Evolutionary conservation across 176 grass and related monocot species (phyloP).

Genomic region (Tuctoria greenei): DNA sequence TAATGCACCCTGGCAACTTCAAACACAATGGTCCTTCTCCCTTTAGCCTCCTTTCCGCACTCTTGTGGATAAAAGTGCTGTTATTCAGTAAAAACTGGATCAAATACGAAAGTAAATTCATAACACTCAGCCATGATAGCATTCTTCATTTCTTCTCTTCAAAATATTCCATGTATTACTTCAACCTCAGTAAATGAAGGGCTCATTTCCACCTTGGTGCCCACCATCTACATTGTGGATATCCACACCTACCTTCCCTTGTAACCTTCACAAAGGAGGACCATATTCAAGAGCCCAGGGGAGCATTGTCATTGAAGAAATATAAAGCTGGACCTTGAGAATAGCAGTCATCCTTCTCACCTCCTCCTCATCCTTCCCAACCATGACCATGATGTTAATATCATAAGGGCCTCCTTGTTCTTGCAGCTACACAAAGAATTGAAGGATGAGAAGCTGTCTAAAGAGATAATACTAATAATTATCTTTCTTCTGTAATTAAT

Average conservation of each 20-base stretch:
- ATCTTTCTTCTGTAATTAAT: conserved; percentile 14
- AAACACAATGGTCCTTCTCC: neutral
- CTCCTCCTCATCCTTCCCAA: neutral
- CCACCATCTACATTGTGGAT: neutral
- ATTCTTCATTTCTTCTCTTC: neutral
- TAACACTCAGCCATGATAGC: neutral
- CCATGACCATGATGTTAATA: conserved; percentile 20
- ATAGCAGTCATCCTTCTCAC: neutral
- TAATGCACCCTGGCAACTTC: neutral
- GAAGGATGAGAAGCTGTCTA: neutral
- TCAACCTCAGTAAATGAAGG: neutral
- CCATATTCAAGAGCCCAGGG: neutral
- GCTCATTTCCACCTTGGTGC: conserved; percentile 1
- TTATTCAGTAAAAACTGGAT: conserved; percentile 15
- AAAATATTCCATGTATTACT: conserved; percentile 14
- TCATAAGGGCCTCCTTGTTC: neutral
- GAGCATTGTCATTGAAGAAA: conserved; percentile 1
- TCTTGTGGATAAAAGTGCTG: neutral
- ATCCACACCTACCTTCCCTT: conserved; percentile 4
- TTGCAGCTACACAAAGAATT: conserved; percentile 19
- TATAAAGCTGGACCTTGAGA: neutral
- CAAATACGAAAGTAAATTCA: neutral
- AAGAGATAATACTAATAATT: neutral
- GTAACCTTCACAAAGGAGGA: neutral
- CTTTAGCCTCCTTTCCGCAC: conserved; percentile 25